Percentiles rank a stretch among this genome's conserved stretches.
Conservation (phyloP, 257 asterid genomes). For the Lycium ferocissimum region DNA sequence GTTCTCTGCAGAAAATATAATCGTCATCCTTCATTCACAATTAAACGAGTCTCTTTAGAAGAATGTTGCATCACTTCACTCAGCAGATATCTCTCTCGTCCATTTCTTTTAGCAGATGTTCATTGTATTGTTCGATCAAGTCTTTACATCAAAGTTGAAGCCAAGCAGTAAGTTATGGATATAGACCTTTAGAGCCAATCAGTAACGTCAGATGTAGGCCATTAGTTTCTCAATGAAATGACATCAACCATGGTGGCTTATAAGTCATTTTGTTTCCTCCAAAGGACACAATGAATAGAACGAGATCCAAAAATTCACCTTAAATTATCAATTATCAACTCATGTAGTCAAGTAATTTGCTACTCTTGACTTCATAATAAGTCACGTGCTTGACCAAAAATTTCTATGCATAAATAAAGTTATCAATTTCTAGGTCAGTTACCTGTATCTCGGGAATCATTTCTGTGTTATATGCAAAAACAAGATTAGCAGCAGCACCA, state of each 20-base stretch:
- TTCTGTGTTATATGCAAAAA: constrained; percentile 93
- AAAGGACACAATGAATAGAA: background rate
- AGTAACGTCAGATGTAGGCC: background rate
- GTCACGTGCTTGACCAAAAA: background rate
- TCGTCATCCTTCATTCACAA: background rate
- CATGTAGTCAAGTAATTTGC: background rate
- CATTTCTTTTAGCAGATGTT: background rate
- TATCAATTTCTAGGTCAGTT: background rate
- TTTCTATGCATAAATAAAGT: background rate
- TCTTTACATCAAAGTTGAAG: background rate
- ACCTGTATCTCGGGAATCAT: constrained; percentile 99
- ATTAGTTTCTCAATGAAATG: background rate
- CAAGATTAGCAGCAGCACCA: constrained; percentile 89
- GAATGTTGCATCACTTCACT: background rate
- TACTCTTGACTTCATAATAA: background rate
- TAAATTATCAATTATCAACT: too few species aligned
- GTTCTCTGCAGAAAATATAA: background rate
- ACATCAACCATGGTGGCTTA: background rate
- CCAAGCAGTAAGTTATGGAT: background rate
- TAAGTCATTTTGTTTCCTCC: background rate
- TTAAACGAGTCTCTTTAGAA: background rate
- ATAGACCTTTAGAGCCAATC: too few species aligned
- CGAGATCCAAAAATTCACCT: background rate
- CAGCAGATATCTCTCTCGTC: background rate
- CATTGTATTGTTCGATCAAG: background rate